Conservation (phyloP, 2,329 filamentous ascomycete species). For the Aspergillus puulaauensis region DNA sequence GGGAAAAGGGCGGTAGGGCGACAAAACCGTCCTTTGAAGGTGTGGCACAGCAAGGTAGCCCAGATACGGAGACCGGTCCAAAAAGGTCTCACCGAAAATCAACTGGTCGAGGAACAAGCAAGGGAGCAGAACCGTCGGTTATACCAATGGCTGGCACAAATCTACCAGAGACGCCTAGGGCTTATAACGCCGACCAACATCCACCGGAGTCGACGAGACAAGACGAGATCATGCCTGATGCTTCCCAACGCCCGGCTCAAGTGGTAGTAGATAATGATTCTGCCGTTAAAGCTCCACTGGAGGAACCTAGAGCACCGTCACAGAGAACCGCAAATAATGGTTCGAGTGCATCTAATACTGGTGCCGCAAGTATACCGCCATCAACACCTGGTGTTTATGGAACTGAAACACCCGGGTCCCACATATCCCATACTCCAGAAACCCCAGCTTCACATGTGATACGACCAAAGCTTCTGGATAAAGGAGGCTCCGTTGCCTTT, state of each 20-base stretch:
- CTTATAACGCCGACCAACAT: not conserved
- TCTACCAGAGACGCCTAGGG: not conserved
- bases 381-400: not conserved
- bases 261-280: not conserved
- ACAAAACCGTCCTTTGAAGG: not conserved
- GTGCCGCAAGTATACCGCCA: not conserved
- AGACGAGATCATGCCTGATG: not conserved
- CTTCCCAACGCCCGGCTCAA: not conserved
- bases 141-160: not conserved
- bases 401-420: not conserved
- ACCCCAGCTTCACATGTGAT: not conserved
- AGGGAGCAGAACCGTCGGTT: not conserved
- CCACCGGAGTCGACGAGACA: not conserved
- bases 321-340: not conserved
- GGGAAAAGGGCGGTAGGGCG: not conserved
- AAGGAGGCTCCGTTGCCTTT: slow-evolving; percentile 45
- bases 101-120: not conserved
- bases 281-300: not conserved
- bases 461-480: slow-evolving; percentile 17
- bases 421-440: slow-evolving; percentile 5
- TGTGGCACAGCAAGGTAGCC: not conserved
- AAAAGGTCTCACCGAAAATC: slow-evolving; percentile 15
- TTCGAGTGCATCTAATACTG: not conserved
- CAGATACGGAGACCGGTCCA: not conserved
- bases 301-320: not conserved